Conservation (phyloP, 2,329 filamentous ascomycete species). For the Xylaria sp. region DNA sequence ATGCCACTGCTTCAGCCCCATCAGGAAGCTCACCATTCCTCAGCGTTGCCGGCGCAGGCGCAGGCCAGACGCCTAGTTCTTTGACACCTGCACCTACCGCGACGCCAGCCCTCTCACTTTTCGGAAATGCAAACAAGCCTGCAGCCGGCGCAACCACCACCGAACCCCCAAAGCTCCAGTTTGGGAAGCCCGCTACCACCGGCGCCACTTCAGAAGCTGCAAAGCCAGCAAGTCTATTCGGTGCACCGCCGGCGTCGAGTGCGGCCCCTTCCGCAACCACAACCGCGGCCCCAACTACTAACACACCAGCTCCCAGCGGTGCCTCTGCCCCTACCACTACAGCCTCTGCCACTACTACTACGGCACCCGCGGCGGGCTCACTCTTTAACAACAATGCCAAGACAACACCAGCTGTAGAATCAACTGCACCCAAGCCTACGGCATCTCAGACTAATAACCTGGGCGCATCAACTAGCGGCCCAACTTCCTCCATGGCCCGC, state of each 20-base stretch:
- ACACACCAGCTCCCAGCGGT: slow-evolving; percentile 46
- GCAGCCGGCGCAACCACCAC: slow-evolving; percentile 42
- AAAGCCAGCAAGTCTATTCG: slow-evolving; percentile 48
- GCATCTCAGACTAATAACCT: slow-evolving; percentile 55
- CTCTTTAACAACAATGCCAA: slow-evolving; percentile 48
- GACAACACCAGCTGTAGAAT: slow-evolving; percentile 49
- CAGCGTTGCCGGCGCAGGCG: slow-evolving; percentile 24
- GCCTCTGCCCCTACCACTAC: slow-evolving; percentile 40
- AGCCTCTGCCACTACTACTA: slow-evolving; percentile 47
- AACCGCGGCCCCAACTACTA: slow-evolving; percentile 40
- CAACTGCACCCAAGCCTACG: slow-evolving; percentile 44
- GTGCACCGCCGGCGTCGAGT: slow-evolving; percentile 43
- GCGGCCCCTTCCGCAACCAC: slow-evolving; percentile 42
- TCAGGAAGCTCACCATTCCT: slow-evolving; percentile 44
- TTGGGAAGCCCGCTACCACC: slow-evolving; percentile 39
- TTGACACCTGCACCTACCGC: slow-evolving; percentile 39
- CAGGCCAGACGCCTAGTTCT: slow-evolving; percentile 35
- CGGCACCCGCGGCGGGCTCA: slow-evolving; percentile 49
- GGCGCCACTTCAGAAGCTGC: slow-evolving; percentile 46
- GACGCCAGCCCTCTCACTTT: slow-evolving; percentile 40
- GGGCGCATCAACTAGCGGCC: slow-evolving; percentile 81
- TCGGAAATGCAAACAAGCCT: slow-evolving; percentile 41
- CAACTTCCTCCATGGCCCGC: slow-evolving; percentile 84
- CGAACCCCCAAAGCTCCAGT: slow-evolving; percentile 46
- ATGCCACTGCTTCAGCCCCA: slow-evolving; percentile 31